Evolutionary conservation across 352 stramenopile genomes (phyloP).

Genomic region (Globisporangium sylvaticum): DNA sequence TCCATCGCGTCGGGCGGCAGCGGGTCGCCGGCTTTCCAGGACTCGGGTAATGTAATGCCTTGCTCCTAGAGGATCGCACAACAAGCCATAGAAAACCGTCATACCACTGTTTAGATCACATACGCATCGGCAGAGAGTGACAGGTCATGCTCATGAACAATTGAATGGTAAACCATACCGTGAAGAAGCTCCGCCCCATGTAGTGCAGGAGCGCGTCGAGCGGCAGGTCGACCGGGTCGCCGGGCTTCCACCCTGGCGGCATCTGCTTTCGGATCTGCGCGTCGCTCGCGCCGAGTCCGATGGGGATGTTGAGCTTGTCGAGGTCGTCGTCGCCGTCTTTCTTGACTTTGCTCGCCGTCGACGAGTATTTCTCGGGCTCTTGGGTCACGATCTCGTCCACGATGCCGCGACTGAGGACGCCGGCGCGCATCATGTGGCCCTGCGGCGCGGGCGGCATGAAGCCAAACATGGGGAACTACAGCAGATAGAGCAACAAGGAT

Average conservation of each 20-base stretch:
- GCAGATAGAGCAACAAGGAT: not conserved
- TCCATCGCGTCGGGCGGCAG: slow-evolving; percentile 73
- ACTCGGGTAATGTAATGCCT: slow-evolving; percentile 60
- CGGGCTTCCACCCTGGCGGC: slow-evolving; percentile 72
- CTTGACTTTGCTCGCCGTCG: slow-evolving; percentile 31
- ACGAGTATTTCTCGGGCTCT: slow-evolving; percentile 62
- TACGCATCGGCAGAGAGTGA: too few relatives aligned
- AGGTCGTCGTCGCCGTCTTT: slow-evolving; percentile 25
- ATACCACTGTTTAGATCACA: not conserved
- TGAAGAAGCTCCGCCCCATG: slow-evolving; percentile 75
- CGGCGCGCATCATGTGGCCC: slow-evolving; percentile 82
- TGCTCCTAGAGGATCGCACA: too few relatives aligned
- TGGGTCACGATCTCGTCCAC: slow-evolving; percentile 79
- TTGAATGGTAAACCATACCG: slow-evolving; percentile 24
- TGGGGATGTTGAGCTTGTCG: slow-evolving; percentile 56
- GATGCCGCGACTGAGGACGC: slow-evolving; percentile 76
- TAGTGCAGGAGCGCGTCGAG: slow-evolving; percentile 76
- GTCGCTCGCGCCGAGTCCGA: slow-evolving; percentile 63
- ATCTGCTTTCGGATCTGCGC: slow-evolving; percentile 76
- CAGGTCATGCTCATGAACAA: not conserved
- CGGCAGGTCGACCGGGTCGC: slow-evolving; percentile 74
- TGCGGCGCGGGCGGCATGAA: slow-evolving; percentile 83
- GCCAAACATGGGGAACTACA: slow-evolving; percentile 82
- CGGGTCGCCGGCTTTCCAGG: slow-evolving; percentile 67
- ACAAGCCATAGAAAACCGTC: too few relatives aligned